Percentiles rank a stretch among this genome's conserved stretches.
Conservation (phyloP, 1,139 yeast species). For the Zygosaccharomyces pseudobailii region DNA sequence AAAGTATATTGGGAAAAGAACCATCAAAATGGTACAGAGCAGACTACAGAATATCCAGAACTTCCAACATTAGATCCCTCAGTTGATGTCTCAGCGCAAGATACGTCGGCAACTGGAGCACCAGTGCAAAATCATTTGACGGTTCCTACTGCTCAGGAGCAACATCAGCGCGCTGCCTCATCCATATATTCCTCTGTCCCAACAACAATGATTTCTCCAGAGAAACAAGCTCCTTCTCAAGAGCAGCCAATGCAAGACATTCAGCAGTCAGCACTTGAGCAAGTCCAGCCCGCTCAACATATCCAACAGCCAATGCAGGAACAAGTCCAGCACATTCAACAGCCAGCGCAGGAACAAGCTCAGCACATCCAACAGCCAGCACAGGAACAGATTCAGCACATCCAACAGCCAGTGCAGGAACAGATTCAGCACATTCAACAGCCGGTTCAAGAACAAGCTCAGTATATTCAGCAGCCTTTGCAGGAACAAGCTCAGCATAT, state of each 20-base stretch:
- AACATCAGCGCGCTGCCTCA: conserved; percentile 17
- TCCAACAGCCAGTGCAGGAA: background rate
- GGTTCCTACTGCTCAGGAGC: conserved; percentile 23
- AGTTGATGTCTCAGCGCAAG: background rate
- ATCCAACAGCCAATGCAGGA: background rate
- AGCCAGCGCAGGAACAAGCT: background rate
- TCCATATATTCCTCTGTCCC: background rate
- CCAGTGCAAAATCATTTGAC: background rate
- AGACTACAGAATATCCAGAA: background rate
- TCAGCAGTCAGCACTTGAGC: background rate
- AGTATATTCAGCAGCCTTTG: background rate
- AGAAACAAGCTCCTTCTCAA: conserved; percentile 1
- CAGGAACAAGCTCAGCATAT: background rate
- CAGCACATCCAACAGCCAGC: background rate
- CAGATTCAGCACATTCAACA: background rate
- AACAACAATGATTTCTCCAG: background rate
- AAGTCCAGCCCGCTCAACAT: too few species aligned
- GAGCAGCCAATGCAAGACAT: background rate
- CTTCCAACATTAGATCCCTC: conserved; percentile 2
- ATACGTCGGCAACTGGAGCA: background rate
- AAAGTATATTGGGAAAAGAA: conserved; percentile 54
- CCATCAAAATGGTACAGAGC: background rate
- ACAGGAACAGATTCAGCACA: background rate
- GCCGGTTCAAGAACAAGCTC: conserved; percentile 2
- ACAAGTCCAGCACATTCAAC: background rate